Evolutionary conservation across 1,284 basidiomycete genomes (phyloP), one percentile per base, ranked within the genome.

Genomic region (Rhodotorula glutinis): DNA sequence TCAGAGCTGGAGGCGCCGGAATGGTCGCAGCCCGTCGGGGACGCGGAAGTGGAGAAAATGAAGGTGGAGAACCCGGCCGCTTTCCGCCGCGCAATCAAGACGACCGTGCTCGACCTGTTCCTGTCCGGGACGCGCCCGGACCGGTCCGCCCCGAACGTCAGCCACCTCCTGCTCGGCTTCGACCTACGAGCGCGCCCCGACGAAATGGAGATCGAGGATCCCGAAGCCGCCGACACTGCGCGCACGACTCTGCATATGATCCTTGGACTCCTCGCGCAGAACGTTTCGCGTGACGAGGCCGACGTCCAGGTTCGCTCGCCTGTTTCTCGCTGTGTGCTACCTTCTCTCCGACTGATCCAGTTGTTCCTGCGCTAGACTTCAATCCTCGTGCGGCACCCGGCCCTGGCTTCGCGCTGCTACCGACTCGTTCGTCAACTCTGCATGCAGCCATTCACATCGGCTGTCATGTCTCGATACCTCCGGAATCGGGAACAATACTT

Each of bases 401-500:
- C 84, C 2, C 81, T 98, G 33, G 93, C 93, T 1, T 92, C 96
- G 77, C 87, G 88, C 69, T 89, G 89, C 74, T 92, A 92, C 75
- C 85, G 85, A 53, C 83, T 98, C 53, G 80, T 98, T 19, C 85
- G 90, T 76, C 89, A 95, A 67, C 85, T 98, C 0, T 96, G 91
- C 79, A 83, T 87, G 11, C 91, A 96, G 77, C 85, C 89, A 2
- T 83, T 87, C 56, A 96, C 94, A 0, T 91, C 89, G 10, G 86
- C 88, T 33, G 85, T 89, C 47, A 88, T 88, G 17, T 88, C 92
- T 80, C 86, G 92, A 0, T 98, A 96, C 77, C 83, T 98, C 52
- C 87, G 92, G 51, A 91, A 89, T 4, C 84, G 88, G 29, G 90
- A 94, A 78, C 88, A 93, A 75, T 98, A 94, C 81, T 92, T 95